A percentile compares a stretch with the other conserved stretches of the same genome.
Evolutionary conservation across 768 basidiomycete species (phyloP).

Genomic region (Boletus sp.): DNA sequence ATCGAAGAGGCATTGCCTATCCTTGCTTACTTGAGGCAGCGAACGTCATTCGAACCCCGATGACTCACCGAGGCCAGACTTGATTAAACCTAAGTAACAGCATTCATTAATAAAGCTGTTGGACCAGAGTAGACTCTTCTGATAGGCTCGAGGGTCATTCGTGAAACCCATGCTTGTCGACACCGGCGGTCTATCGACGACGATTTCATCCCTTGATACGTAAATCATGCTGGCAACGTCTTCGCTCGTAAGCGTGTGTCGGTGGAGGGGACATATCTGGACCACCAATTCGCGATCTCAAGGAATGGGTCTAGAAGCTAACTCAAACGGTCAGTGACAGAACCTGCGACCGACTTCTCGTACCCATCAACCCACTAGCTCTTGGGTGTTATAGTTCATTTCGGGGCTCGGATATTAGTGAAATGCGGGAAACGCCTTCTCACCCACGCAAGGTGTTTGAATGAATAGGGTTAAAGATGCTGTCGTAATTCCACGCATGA

Average conservation of each 20-base stretch:
- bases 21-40: background rate
- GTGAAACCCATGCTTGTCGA: slow-evolving; percentile 14
- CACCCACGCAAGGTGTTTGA: slow-evolving; percentile 9
- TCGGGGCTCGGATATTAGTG: slow-evolving; percentile 4
- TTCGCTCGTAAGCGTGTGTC: background rate
- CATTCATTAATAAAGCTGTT: slow-evolving; percentile 9
- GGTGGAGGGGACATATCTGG: background rate
- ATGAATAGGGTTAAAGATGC: slow-evolving; percentile 8
- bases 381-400: slow-evolving; percentile 7
- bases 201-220: background rate
- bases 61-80: slow-evolving; percentile 18
- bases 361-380: slow-evolving; percentile 4
- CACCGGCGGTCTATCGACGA: background rate
- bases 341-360: slow-evolving; percentile 2
- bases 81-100: background rate
- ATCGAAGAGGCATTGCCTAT: background rate
- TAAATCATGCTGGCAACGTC: background rate
- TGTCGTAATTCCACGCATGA: slow-evolving; percentile 17
- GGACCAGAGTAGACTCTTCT: background rate
- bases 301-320: background rate
- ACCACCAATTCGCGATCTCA: background rate
- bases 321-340: background rate
- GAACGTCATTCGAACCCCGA: slow-evolving; percentile 14
- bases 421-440: slow-evolving; percentile 6
- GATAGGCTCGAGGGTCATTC: background rate